These are phyloP conservation scores for Paramyrothecium sp. DNA, from an alignment of 2,329 filamentous ascomycete species.

Conservation along the genomic window DNA sequence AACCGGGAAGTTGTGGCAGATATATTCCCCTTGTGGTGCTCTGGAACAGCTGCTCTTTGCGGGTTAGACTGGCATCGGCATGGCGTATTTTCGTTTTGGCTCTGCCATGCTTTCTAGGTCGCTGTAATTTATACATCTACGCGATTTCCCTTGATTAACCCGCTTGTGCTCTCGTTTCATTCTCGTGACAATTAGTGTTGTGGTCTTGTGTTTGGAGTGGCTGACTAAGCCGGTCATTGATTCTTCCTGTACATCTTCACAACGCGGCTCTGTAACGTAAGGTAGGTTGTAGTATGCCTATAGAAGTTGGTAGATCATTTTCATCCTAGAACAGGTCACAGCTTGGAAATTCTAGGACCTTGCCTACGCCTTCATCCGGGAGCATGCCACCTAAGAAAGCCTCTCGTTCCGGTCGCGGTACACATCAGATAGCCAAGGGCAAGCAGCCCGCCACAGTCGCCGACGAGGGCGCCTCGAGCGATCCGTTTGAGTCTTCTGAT, in stretches of 20 bases:
- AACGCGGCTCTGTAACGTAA: no score
- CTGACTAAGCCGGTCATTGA: no score
- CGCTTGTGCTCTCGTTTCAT: not conserved
- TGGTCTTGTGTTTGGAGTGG: no score
- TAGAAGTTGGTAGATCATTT: no score
- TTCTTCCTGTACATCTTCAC: no score
- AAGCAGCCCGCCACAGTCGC: slow-evolving; percentile 18
- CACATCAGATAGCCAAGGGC: slow-evolving; percentile 25
- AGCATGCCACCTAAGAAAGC: slow-evolving; percentile 44
- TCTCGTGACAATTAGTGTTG: no score
- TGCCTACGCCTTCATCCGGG: no score
- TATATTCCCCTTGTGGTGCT: slow-evolving; percentile 32
- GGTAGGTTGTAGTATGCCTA: no score
- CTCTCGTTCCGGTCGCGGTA: slow-evolving; percentile 32
- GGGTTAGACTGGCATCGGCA: slow-evolving; percentile 50
- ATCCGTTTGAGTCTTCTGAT: slow-evolving; percentile 35
- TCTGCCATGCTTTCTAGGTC: slow-evolving; percentile 49
- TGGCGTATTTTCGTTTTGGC: slow-evolving; percentile 44
- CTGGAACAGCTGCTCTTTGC: slow-evolving; percentile 41
- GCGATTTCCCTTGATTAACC: slow-evolving; percentile 48
- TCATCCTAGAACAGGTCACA: not conserved
- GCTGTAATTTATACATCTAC: slow-evolving; percentile 64
- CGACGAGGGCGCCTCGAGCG: slow-evolving; percentile 25
- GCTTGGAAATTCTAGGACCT: not conserved
- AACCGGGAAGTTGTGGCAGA: slow-evolving; percentile 40